Conservation (phyloP, 805 yeast species). For the Candida broadrunensis region DNA sequence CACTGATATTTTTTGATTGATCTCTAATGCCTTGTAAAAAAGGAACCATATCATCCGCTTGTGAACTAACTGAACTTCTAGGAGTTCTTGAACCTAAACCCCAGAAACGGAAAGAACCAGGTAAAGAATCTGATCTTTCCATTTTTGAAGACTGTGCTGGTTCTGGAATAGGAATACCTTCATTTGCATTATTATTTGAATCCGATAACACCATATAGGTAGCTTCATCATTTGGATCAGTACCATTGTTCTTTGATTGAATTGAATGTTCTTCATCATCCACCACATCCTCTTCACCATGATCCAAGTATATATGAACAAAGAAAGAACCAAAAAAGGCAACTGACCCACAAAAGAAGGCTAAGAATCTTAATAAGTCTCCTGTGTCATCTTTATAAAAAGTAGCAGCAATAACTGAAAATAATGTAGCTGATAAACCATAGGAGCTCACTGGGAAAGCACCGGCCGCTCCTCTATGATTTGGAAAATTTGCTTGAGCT, state of each 20-base stretch:
- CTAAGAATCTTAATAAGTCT: slow-evolving; percentile 54
- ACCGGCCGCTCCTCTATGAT: slow-evolving; percentile 67
- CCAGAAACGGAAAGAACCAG: slow-evolving; percentile 40
- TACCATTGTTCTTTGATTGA: background rate
- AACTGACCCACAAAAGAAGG: slow-evolving; percentile 47
- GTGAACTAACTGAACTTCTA: slow-evolving; percentile 14
- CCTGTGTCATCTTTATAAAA: slow-evolving; percentile 52
- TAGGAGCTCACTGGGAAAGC: slow-evolving; percentile 66
- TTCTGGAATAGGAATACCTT: background rate
- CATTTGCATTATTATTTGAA: background rate
- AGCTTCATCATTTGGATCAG: slow-evolving; percentile 1
- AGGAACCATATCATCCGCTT: slow-evolving; percentile 9
- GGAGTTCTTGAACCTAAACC: slow-evolving; percentile 36
- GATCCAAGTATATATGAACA: slow-evolving; percentile 33
- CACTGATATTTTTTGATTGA: slow-evolving; percentile 2
- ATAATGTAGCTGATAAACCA: slow-evolving; percentile 69
- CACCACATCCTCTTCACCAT: slow-evolving; percentile 19
- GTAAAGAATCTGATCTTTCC: slow-evolving; percentile 13
- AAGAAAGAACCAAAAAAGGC: slow-evolving; percentile 46
- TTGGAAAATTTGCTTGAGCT: slow-evolving; percentile 64
- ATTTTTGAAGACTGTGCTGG: background rate
- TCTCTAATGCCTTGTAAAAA: slow-evolving; percentile 9
- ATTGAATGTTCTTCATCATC: slow-evolving; percentile 4
- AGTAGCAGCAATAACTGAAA: slow-evolving; percentile 54
- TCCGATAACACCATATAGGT: background rate